Base-by-base conservation (phyloP, 345 rosid species). In the Lepidium aucheri region DNA sequence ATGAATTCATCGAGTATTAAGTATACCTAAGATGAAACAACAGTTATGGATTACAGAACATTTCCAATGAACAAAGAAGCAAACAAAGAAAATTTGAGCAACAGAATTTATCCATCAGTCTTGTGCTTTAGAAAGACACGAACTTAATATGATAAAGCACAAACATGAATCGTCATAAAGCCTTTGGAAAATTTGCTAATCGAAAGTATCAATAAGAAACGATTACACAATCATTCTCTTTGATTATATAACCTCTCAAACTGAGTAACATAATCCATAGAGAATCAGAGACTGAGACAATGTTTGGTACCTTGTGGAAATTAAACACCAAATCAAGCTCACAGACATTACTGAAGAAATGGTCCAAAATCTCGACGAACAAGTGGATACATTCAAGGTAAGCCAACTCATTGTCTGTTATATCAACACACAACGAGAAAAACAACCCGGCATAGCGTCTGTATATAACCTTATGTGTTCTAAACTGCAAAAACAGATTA, bases 1-100 rank as follows among this genome's bases (percentile, higher is more conserved):
- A 93, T 93, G 83, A 93, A 93, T 69, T 93, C 97, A 50, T 90
- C 98, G n/a, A 93, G 97, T 63, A 93, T 88, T 76, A 93, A 77
- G 80, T 93, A 93, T 15, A 90, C 98, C 68, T 89, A 1, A 15
- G 8, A 65, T 65, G 41, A 65, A 42, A 65, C 30, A 42, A 32
- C 41, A n/a, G 32, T 42, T 41, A 14, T 53, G 9, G 41, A 16
- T 51, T 7, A 39, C 50, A 26, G 16, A 39, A 9, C 33, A 34
- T 3, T 36, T 6, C 1, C 33, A 22, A 43, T 0, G 7, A 50
- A 51, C 32, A 53, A 28, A 17, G 20, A 8, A 52, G 30, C 1
- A n/a, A n/a, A n/a, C n/a, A n/a, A n/a, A n/a, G n/a, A n/a, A n/a
- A n/a, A n/a, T n/a, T n/a, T n/a, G n/a, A n/a, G n/a, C n/a, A n/a